Conservation (phyloP, 495 filamentous ascomycete species). For the Aspergillus affinis region DNA sequence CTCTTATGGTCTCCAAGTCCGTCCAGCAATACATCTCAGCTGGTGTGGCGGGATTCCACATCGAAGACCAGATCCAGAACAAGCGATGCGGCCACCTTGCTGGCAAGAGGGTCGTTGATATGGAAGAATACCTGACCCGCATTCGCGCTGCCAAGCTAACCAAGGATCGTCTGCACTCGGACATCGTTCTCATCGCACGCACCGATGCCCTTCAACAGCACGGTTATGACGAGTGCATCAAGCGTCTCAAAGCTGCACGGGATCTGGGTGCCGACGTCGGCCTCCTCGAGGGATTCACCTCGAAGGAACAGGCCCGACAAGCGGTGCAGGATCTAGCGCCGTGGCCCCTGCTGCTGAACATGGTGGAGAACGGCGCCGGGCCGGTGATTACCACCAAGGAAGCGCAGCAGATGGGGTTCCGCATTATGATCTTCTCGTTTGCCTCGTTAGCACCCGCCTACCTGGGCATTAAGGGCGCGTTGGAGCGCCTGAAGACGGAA, state of each 20-base stretch:
- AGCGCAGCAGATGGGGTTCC: slow-evolving; percentile 60
- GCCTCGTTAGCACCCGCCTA: slow-evolving; percentile 53
- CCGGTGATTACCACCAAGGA: slow-evolving; percentile 57
- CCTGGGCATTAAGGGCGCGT: slow-evolving; percentile 46
- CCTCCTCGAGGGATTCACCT: slow-evolving; percentile 64
- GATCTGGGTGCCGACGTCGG: slow-evolving; percentile 62
- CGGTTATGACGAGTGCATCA: slow-evolving; percentile 62
- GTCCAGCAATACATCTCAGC: slow-evolving; percentile 65
- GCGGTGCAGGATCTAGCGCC: slow-evolving; percentile 55
- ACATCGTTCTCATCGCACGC: slow-evolving; percentile 68
- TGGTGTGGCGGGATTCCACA: slow-evolving; percentile 68
- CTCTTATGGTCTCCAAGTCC: slow-evolving; percentile 61
- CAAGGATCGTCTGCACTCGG: slow-evolving; percentile 47
- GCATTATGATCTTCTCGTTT: slow-evolving; percentile 62
- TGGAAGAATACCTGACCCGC: slow-evolving; percentile 52
- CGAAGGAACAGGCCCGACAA: slow-evolving; percentile 50
- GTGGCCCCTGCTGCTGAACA: slow-evolving; percentile 63
- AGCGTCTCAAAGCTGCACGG: slow-evolving; percentile 54
- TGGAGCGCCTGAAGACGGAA: slow-evolving; percentile 46
- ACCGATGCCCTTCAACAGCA: slow-evolving; percentile 64
- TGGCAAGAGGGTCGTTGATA: slow-evolving; percentile 60
- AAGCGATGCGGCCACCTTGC: slow-evolving; percentile 66
- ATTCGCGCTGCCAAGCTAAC: slow-evolving; percentile 55
- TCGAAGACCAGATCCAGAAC: slow-evolving; percentile 68
- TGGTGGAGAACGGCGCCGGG: slow-evolving; percentile 60